These are phyloP conservation scores for Sphagnum fallax DNA, from an alignment of 228 moss, liverwort and hornwort species.

Conservation along the genomic window DNA sequence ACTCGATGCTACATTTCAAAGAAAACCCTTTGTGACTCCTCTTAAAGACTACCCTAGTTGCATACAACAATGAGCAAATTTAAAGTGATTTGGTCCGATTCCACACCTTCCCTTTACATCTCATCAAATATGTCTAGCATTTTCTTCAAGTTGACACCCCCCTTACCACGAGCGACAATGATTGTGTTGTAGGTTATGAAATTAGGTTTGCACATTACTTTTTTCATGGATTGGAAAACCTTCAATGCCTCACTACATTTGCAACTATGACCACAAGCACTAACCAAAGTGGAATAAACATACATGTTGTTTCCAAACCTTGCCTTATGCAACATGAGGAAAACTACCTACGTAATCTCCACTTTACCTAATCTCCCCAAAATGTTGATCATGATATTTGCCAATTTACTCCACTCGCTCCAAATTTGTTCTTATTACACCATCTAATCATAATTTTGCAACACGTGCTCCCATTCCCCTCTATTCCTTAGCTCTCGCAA, in stretches of 20 bases:
- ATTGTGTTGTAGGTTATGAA: conserved; percentile 93
- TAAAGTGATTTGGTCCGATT: conserved; percentile 93
- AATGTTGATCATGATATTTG: conserved; percentile 93
- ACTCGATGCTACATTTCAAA: conserved; percentile 92
- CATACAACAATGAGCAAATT: conserved; percentile 93
- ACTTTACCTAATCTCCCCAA: conserved; percentile 91
- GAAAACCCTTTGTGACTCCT: conserved; percentile 84
- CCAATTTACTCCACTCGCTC: conserved; percentile 94
- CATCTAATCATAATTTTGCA: conserved; percentile 96
- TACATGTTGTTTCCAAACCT: conserved; percentile 97
- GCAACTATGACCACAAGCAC: conserved; percentile 88
- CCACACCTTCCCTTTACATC: conserved; percentile 97
- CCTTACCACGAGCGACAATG: conserved; percentile 96
- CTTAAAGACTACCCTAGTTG: conserved; percentile 88
- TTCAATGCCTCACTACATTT: conserved; percentile 87
- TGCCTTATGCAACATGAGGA: conserved; percentile 61
- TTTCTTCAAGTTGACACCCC: conserved; percentile 83
- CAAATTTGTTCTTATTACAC: conserved; percentile 69
- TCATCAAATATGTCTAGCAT: conserved; percentile 95
- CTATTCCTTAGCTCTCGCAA: conserved; percentile 84
- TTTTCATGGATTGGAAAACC: conserved; percentile 96
- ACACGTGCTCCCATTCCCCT: conserved; percentile 90
- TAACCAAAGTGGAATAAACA: conserved; percentile 89
- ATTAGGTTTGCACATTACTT: conserved; percentile 89
- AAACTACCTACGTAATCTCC: conserved; percentile 85